Base-by-base conservation (phyloP, 495 filamentous ascomycete species). In the Lasiosphaeriaceae sp. region DNA sequence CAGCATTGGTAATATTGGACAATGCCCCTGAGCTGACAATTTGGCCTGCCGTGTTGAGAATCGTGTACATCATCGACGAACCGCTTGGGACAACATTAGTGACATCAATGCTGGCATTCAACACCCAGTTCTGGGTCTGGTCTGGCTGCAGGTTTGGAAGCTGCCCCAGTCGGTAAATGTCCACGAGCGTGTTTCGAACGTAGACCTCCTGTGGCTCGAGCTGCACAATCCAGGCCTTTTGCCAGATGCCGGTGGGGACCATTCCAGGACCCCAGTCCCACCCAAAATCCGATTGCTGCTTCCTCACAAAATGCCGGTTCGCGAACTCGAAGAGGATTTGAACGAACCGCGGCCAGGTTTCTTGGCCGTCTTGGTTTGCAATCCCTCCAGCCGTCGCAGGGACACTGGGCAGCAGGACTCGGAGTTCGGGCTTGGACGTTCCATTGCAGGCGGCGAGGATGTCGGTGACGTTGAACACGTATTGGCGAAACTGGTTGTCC, bases 241-340 rank as follows among this genome's bases (percentile, higher is more conserved):
- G 78, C 86, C 84, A 89, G 11, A 83, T 79, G n/a, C 86, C 86
- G 11, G 81, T 82, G 1, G 86, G 84, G 3, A 81, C 74, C 63
- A 88, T 86, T 1, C 81, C 83, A 5, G 86, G 86, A 6, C 84
- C 83, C 85, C 85, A 88, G 57, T 87, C 86, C 84, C 84, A 88
- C 11, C 86, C 86, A 63, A 89, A 87, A 59, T 89, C 86, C 11
- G 77, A 84, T 60, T 88, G 85, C 57, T 88, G 80, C 65, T 88
- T 89, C 34, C 86, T 82, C 44, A 87, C 84, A 50, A 81, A 87
- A 70, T 80, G 78, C 4, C 83, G 76, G 54, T 85, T 79, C 0
- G 73, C 65, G 54, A 86, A 85, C 56, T 83, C 78, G 54, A 72
- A 81, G 0, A 71, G 17, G n/a, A 63, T 71, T 50, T 85, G 72